Conservation (phyloP, 2,329 filamentous ascomycete genomes). For the Pezicula neosporulosa region DNA sequence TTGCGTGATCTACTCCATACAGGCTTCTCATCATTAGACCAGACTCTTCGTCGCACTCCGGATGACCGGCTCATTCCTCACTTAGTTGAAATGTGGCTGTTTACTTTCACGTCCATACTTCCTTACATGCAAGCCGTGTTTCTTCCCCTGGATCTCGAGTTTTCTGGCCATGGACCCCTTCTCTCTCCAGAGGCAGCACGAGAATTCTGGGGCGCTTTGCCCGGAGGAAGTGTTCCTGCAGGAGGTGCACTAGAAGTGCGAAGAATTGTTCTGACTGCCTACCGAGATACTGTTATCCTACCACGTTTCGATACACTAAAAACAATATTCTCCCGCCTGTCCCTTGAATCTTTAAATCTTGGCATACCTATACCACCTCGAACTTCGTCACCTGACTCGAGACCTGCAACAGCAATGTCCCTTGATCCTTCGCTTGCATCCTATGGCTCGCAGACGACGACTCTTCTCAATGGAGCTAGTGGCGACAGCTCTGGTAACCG, state of each 20-base stretch:
- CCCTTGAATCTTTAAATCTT: constrained; percentile 64
- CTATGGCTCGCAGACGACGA: constrained; percentile 77
- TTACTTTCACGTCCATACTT: constrained; percentile 84
- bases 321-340: constrained; percentile 84
- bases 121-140: constrained; percentile 97
- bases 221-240: constrained; percentile 43
- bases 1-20: constrained; percentile 71
- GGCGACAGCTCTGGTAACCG: constrained; percentile 53
- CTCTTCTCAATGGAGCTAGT: constrained; percentile 60
- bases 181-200: constrained; percentile 75
- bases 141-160: constrained; percentile 87
- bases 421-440: constrained; percentile 73
- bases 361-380: constrained; percentile 41
- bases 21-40: constrained; percentile 83
- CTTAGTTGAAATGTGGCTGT: constrained; percentile 90
- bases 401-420: constrained; percentile 72
- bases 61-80: constrained; percentile 89
- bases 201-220: constrained; percentile 84
- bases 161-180: constrained; percentile 77
- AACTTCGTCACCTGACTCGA: constrained; percentile 41
- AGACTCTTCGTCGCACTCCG: constrained; percentile 71
- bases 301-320: constrained; percentile 87
- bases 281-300: constrained; percentile 84
- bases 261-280: constrained; percentile 82
- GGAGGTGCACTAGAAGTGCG: constrained; percentile 72